These are phyloP conservation scores for Chrysophaeum taylorii DNA, from an alignment of 352 stramenopile species.

Conservation along the genomic window DNA sequence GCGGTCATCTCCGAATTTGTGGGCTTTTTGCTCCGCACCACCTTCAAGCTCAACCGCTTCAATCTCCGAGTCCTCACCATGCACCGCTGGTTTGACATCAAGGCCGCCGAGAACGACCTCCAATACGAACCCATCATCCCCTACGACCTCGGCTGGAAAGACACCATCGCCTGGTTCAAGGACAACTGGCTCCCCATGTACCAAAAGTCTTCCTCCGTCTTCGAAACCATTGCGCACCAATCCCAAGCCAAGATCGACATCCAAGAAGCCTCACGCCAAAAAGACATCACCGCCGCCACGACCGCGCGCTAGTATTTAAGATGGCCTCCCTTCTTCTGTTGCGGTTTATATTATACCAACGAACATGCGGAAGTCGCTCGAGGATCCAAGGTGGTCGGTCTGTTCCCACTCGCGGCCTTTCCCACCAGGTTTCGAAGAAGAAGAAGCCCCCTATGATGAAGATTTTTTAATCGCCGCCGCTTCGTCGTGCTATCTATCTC, in stretches of 20 bases:
- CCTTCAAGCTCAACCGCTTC: conserved; percentile 66
- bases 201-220: not conserved
- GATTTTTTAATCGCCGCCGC: too few species aligned
- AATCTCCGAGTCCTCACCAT: conserved; percentile 39
- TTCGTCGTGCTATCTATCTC: too few species aligned
- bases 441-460: too few species aligned
- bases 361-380: too few species aligned
- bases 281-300: too few species aligned
- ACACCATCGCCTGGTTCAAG: conserved; percentile 70
- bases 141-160: conserved; percentile 62
- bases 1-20: conserved; percentile 55
- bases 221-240: not conserved
- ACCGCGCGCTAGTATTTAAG: too few species aligned
- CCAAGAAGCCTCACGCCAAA: conserved; percentile 8
- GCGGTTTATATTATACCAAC: too few species aligned
- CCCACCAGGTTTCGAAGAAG: too few species aligned
- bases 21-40: conserved; percentile 38
- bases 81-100: conserved; percentile 65
- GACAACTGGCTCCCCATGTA: conserved; percentile 58
- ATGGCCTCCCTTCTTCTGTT: too few species aligned
- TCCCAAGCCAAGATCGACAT: conserved; percentile 16
- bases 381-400: too few species aligned
- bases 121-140: conserved; percentile 61
- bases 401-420: too few species aligned
- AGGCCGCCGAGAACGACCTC: conserved; percentile 59